phyloP scores from a whole-genome alignment of 352 stramenopile species.

The Globisporangium cystogenes region DNA sequence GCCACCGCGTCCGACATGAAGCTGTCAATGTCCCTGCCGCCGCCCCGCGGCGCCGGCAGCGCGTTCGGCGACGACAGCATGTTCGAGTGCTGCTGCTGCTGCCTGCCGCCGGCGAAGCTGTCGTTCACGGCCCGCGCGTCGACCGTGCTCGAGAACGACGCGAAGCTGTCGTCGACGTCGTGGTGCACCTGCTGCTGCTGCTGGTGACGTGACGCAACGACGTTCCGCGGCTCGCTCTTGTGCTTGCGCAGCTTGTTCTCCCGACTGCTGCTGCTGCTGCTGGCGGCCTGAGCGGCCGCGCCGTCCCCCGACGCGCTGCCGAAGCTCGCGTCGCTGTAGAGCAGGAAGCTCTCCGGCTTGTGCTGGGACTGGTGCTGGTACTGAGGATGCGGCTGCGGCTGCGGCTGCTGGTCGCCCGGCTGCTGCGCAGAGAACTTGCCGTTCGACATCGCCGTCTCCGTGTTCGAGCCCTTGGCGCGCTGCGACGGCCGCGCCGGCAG shows the following conservation, averaged over 20 bases:
- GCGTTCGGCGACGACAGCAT: conserved; percentile 16
- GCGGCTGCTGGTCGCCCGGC: conserved; percentile 15
- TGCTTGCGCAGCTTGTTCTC: conserved; percentile 12
- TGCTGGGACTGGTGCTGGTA: background rate
- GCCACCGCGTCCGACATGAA: too few relatives aligned
- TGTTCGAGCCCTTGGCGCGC: conserved; percentile 33
- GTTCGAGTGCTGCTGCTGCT: conserved; percentile 10
- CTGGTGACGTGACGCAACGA: background rate
- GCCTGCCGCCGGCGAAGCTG: background rate
- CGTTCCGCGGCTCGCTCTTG: conserved; percentile 13
- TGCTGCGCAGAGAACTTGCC: conserved; percentile 36
- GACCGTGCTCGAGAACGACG: conserved; percentile 13
- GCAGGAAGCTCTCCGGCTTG: conserved; percentile 14
- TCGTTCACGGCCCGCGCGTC: background rate
- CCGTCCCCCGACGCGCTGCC: conserved; percentile 4
- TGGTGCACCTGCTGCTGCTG: background rate
- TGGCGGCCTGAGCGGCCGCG: background rate
- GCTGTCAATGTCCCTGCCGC: conserved; percentile 24
- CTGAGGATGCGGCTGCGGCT: conserved; percentile 4
- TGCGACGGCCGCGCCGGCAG: conserved; percentile 42
- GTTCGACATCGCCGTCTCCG: conserved; percentile 23
- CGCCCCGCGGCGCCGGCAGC: conserved; percentile 6
- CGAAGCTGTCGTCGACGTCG: conserved; percentile 11
- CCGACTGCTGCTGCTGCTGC: background rate
- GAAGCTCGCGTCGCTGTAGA: conserved; percentile 17